A percentile compares a stretch with the other conserved stretches of the same genome.
phyloP scores from a whole-genome alignment of 768 basidiomycete species.

The Boletus rubescentipes region DNA sequence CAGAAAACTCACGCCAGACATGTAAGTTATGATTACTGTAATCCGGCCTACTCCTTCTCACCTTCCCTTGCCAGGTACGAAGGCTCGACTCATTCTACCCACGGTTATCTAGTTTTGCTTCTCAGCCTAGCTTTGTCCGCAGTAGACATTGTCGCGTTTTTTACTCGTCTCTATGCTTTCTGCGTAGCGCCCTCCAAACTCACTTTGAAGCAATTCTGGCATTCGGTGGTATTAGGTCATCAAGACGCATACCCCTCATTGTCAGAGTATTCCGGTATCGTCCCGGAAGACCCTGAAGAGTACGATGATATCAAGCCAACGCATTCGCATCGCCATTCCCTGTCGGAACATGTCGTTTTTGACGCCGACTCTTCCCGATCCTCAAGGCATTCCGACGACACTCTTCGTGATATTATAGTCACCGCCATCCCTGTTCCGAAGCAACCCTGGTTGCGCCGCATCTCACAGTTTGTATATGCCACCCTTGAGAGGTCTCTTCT shows the following conservation, averaged over 20 bases:
- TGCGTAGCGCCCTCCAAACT: constrained; percentile 43
- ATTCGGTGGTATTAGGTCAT: constrained; percentile 51
- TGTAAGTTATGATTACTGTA: constrained; percentile 49
- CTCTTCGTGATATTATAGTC: constrained; percentile 45
- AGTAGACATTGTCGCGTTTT: constrained; percentile 52
- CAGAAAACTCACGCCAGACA: constrained; percentile 75
- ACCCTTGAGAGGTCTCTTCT: constrained; percentile 64
- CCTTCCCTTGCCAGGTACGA: constrained; percentile 55
- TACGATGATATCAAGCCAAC: constrained; percentile 45
- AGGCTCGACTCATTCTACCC: constrained; percentile 57
- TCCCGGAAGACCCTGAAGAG: constrained; percentile 54
- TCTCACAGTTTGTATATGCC: constrained; percentile 51
- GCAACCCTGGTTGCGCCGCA: constrained; percentile 34
- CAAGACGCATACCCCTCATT: constrained; percentile 29
- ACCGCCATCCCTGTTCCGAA: constrained; percentile 9
- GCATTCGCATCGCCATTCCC: constrained; percentile 32
- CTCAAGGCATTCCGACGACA: constrained; percentile 56
- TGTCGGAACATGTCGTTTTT: constrained; percentile 56
- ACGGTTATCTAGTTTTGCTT: constrained; percentile 59
- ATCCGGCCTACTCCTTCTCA: constrained; percentile 6
- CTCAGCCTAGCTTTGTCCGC: constrained; percentile 45
- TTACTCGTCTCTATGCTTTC: constrained; percentile 53
- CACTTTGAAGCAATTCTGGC: constrained; percentile 54
- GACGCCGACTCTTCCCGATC: constrained; percentile 41
- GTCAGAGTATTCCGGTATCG: constrained; percentile 59